Evolutionary conservation across 768 basidiomycete species (phyloP), one percentile per base, ranked within the genome.

Genomic region (Psilocybe subaeruginosa): DNA sequence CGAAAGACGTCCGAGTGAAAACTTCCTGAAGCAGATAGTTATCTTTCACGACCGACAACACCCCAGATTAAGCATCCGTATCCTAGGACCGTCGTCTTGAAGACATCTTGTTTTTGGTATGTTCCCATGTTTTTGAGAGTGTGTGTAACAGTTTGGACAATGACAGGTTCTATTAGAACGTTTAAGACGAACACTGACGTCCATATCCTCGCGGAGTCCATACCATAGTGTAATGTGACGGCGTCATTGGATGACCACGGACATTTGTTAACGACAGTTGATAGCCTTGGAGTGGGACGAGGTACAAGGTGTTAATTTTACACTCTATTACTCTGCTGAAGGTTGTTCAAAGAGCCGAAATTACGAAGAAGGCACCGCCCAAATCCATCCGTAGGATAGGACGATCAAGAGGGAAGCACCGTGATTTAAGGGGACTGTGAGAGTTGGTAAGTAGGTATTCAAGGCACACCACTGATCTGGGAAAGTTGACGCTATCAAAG

Each of bases 401-500:
- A 57, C 58, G 58, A 68, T 68, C 66, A 62, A 68, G 60, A 59
- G 58, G 41, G 66, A 64, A 64, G 65, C 60, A 41, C 41, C 48
- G 45, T 58, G 60, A 62, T 65, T 62, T 64, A 62, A 58, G 61
- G 61, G 54, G 60, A 65, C 35, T 65, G 64, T 58, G 33, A 60
- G 54, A 64, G 64, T 64, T 54, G 56, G 64, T 63, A 65, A 62
- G 64, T 68, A 58, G 53, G 64, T 65, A 60, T 68, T 61, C 48
- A 68, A 46, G 47, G 47, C 64, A 64, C 60, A 64, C 66, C 59
- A 61, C 51, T 65, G 64, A 65, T 65, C 61, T 61, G 60, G 64
- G 64, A 68, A 59, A 61, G 60, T 57, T 61, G 56, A 58, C 54
- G 54, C 35, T 63, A 46, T 51, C 57, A 59, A 53, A 59, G 53